Evolutionary conservation across 1,284 basidiomycete species (phyloP), one percentile per base, ranked within the genome.

Genomic region (Leccinum griseonigrum): DNA sequence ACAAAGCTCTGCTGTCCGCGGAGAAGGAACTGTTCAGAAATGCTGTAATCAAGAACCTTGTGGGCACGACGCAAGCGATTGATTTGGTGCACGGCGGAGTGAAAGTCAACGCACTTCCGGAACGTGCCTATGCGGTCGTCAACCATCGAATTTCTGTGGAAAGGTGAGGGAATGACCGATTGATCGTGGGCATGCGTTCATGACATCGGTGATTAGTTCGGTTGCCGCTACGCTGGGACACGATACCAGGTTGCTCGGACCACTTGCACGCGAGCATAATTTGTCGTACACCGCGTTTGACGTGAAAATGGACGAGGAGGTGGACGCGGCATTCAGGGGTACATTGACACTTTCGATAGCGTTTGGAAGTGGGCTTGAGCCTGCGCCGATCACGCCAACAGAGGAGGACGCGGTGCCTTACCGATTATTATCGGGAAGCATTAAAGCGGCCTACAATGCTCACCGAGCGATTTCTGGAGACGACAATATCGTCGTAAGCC

Each of bases 61-160:
- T 84, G 16, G 77, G 79, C 46, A 87, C 86, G 1, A 86, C 86
- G 1, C 86, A 86, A 67, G 86, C 87, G 1, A 79, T 85, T 46
- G 85, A 87, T 68, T 69, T 88, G 6, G 77, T 87, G 48, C 68
- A 74, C 10, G 86, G 86, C 1, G 87, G 87, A 4, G 82, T 87
- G 56, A 88, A 88, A 73, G 75, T 79, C 50, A 87, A 86, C 60
- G 85, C 84, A 1, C 76, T 87, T 9, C 85, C 85, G 1, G 86
- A 87, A 68, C 75, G 76, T 22, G 82, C 79, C 0, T 78, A 75
- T 66, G 83, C 83, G 1, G 74, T 84, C 4, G 71, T 88, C 54
- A 87, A 88, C 68, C 72, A 72, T 50, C 71, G 72, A 3, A 61
- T 75, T 48, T 63, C 72, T 31, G 70, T 68, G 6, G 73, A 73